Evolutionary conservation across 1,139 yeast species (phyloP).

Genomic region (Hyphopichia buzzinii): DNA sequence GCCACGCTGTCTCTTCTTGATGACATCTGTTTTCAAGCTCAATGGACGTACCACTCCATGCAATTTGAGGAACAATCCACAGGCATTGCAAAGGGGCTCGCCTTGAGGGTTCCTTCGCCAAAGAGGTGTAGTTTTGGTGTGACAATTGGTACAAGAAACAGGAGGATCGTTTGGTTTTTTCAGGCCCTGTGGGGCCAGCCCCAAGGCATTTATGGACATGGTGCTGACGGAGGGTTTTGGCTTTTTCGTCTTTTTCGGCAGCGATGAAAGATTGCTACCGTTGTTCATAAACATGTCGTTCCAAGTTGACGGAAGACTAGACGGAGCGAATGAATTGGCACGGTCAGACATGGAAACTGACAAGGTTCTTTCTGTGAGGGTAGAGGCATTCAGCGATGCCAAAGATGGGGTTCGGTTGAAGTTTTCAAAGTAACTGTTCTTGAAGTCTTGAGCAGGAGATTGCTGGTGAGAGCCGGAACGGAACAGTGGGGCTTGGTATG

Average conservation of each 20-base stretch:
- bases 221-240: neutral
- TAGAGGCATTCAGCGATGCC: too few species aligned
- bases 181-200: too few species aligned
- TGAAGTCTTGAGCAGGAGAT: conserved; percentile 1
- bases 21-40: conserved; percentile 83
- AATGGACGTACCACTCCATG: conserved; percentile 60
- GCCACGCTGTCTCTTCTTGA: conserved; percentile 58
- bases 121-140: conserved; percentile 55
- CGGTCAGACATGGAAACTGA: too few species aligned
- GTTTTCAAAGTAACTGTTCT: conserved; percentile 5
- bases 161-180: too few species aligned
- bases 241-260: conserved; percentile 2
- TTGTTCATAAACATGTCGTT: conserved; percentile 6
- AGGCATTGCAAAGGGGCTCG: conserved; percentile 57
- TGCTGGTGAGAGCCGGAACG: conserved; percentile 3
- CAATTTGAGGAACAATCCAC: conserved; percentile 55
- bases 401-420: conserved; percentile 8
- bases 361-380: too few species aligned
- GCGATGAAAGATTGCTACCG: neutral
- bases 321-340: conserved; percentile 5
- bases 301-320: conserved; percentile 6
- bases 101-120: conserved; percentile 60
- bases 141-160: conserved; percentile 47
- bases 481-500: neutral
- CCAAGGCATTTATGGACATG: too few species aligned